phyloP scores from a whole-genome alignment of 805 yeast species.

The Candida caryicola region DNA sequence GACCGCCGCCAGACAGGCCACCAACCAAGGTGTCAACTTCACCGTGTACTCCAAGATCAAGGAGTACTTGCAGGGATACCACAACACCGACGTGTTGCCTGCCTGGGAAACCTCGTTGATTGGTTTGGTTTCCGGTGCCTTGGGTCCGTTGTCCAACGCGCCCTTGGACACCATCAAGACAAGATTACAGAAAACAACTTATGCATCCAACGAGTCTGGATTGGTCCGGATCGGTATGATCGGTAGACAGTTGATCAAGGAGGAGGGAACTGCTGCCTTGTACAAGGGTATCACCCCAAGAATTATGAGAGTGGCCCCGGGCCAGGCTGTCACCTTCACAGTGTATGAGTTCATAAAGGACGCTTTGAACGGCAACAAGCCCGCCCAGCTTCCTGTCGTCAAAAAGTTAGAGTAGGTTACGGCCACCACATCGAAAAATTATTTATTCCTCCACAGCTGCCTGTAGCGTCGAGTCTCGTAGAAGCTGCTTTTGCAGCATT shows the following conservation, averaged over 20 bases:
- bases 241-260: slow-evolving; percentile 74
- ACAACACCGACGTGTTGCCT: slow-evolving; percentile 62
- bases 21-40: slow-evolving; percentile 97
- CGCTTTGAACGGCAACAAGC: slow-evolving; percentile 42
- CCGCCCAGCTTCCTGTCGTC: slow-evolving; percentile 11
- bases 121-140: slow-evolving; percentile 92
- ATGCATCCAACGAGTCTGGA: slow-evolving; percentile 64
- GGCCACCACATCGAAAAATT: too few relatives aligned
- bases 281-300: slow-evolving; percentile 98
- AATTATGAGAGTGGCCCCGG: slow-evolving; percentile 99
- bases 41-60: slow-evolving; percentile 89
- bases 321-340: slow-evolving; percentile 97
- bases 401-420: slow-evolving; percentile 17
- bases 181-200: slow-evolving; percentile 88
- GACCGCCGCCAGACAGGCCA: slow-evolving; percentile 97
- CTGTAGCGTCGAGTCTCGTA: too few relatives aligned
- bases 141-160: slow-evolving; percentile 96
- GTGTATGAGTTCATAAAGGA: slow-evolving; percentile 87
- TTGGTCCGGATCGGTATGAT: slow-evolving; percentile 77
- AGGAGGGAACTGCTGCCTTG: slow-evolving; percentile 71
- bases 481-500: too few relatives aligned
- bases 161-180: slow-evolving; percentile 97
- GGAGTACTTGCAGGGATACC: slow-evolving; percentile 62
- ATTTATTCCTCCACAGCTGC: too few relatives aligned
- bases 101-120: slow-evolving; percentile 91